Conservation (phyloP, 202 grass and related monocot genomes). For the Schoenoplectus tabernaemontani region DNA sequence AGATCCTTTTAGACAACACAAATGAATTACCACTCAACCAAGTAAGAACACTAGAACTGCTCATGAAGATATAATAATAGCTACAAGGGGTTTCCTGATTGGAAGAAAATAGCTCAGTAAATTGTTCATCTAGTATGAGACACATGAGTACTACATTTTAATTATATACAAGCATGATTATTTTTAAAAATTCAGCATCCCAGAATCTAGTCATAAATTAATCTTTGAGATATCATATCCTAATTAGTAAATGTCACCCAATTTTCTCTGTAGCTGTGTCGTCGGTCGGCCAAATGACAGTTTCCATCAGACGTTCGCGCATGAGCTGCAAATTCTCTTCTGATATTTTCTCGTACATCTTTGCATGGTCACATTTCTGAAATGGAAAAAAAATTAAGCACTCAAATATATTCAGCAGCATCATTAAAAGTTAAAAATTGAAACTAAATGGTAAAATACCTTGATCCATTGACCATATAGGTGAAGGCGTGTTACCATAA, state of each 20-base stretch:
- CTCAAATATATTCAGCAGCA: not conserved
- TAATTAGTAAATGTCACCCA: conserved; percentile 25
- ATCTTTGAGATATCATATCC: not conserved
- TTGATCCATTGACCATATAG: conserved; percentile 89
- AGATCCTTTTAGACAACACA: not conserved
- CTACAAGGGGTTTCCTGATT: not conserved
- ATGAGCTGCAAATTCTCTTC: conserved; percentile 78
- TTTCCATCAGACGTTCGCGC: conserved; percentile 73
- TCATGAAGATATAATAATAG: not conserved
- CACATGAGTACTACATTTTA: not conserved
- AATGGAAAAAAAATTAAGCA: not conserved
- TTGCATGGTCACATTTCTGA: conserved; percentile 82
- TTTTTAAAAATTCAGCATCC: not conserved
- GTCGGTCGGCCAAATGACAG: conserved; percentile 64
- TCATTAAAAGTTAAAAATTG: not conserved
- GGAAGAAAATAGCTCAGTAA: not conserved
- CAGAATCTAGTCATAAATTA: not conserved
- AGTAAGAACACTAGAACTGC: not conserved
- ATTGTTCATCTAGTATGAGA: not conserved
- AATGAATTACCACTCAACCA: not conserved
- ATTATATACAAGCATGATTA: not conserved
- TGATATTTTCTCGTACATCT: conserved; percentile 71
- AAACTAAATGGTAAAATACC: conserved; percentile 30
- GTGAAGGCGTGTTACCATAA: conserved; percentile 90
- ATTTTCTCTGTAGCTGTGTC: conserved; percentile 44